Base-by-base conservation (phyloP, 2,329 filamentous ascomycete genomes). In the Cordyceps cateniannulata region DNA sequence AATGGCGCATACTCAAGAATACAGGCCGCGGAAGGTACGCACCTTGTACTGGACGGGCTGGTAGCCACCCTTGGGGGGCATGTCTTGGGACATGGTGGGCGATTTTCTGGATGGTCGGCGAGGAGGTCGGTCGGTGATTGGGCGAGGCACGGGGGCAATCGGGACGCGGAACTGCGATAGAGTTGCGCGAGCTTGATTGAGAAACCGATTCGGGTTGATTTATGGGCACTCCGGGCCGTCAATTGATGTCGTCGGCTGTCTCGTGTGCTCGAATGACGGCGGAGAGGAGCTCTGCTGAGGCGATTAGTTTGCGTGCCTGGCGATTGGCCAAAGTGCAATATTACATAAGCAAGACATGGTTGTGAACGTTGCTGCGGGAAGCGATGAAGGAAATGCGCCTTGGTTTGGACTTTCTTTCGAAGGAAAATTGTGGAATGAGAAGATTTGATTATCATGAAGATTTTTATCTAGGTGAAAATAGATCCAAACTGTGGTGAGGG, bases 41-140 rank as follows among this genome's bases (percentile, higher is more conserved):
- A 93, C 90, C 86, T 96, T 96, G 83, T 97, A 99, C 80, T 99
- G 95, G 67, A 99, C 89, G 76, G 93, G 88, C 76, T 87, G 89
- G 78, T 99, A 99, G 83, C 95, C 95, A 81, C 93, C 95, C 72
- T 79, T 76, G 69, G 95, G 95, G 81, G 95, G 95, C 86, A 99
- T 91, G 83, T 99, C 95, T 84, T 98, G 93, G 81, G 90, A 87
- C 93, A 98, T 97, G 72, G 66, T 87, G 81, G 75, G 70, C 72
- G 60, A 63, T 60, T 65, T 63, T 66, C 54, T 53, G 42, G 42
- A 52, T 50, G 38, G 18, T 60, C 59, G 60, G 62, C 44, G 60
- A 27, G 20, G n/a, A 27, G 40, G 38, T 24, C 10, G 29, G 32
- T 51, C 35, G 63, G 64, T 59, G 64, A 67, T 66, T 67, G 58